Evolutionary conservation across 83 land plant species (phyloP), one percentile per base, ranked within the genome.

Genomic region (Isoetes engelmannii): DNA sequence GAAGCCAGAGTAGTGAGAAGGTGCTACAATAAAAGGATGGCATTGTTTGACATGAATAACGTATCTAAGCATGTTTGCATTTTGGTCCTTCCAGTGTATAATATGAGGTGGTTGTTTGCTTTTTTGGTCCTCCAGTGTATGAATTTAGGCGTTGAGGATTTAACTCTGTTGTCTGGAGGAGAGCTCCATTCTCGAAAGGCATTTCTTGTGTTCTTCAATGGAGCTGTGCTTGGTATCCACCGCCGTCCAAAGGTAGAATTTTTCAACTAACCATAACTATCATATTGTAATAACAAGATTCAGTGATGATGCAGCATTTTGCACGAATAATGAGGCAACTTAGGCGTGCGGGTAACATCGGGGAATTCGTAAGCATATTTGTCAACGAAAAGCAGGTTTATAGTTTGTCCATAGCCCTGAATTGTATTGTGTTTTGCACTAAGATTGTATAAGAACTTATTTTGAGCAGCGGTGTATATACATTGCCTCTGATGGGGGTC

Each of bases 401-500:
- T n/a, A 13, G 55, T n/a, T 15, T 42, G 50, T 42, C 17, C 49
- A 6, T 42, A 48, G n/a, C 6, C 44, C 6, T 64, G 9, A 7
- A 50, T 50, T n/a, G n/a, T n/a, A n/a, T n/a, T n/a, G n/a, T n/a
- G n/a, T n/a, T n/a, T n/a, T n/a, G n/a, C n/a, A n/a, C n/a, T n/a
- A n/a, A n/a, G n/a, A n/a, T n/a, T n/a, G n/a, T n/a, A n/a, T n/a
- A n/a, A n/a, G n/a, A n/a, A 4, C 15, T 20, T 67, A 47, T 60
- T 7, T 58, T 58, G 57, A 42, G 60, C 92, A 95, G 97, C 79
- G 71, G 12, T 88, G 96, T 81, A 88, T 95, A 44, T 87, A 95
- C 48, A 79, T 95, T 69, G 94, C 99, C 74, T 91, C 99, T 18
- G 99, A 95, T 84, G 97, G 97, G 45, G 99, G 99, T 47, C 93